These are phyloP conservation scores for Capillidium heterosporum DNA, from an alignment of 371 early-diverging fungal species.

Conservation along the genomic window DNA sequence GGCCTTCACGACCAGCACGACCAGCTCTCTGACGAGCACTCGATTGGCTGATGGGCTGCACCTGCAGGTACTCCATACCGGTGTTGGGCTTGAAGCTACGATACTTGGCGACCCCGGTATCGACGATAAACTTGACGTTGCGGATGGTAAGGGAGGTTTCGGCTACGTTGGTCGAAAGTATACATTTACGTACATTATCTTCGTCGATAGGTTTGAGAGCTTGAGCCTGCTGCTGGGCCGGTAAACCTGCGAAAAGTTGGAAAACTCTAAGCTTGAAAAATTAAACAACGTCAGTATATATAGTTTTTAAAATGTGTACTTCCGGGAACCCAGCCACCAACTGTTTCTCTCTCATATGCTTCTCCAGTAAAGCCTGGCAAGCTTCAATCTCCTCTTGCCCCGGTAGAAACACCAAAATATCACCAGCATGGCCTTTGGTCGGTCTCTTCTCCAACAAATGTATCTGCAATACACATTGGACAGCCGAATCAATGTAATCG, in stretches of 20 bases:
- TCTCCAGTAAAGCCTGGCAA: conserved; percentile 5
- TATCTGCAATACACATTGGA: conserved; percentile 72
- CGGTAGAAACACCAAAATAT: conserved; percentile 80
- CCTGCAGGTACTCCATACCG: conserved; percentile 69
- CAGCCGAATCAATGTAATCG: conserved; percentile 81
- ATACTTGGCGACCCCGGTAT: conserved; percentile 91
- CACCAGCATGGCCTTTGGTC: conserved; percentile 44
- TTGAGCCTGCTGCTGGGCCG: conserved; percentile 72
- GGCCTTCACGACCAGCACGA: conserved; percentile 81
- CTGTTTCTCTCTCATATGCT: conserved; percentile 16
- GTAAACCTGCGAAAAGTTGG: conserved; percentile 84
- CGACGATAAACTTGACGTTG: conserved; percentile 92
- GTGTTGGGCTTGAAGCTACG: conserved; percentile 86
- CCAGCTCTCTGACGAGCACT: conserved; percentile 94
- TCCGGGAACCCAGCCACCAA: conserved; percentile 4
- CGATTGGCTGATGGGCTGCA: conserved; percentile 80
- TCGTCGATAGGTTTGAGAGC: conserved; percentile 77
- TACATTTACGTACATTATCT: conserved; percentile 67
- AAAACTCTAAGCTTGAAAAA: conserved; percentile 69
- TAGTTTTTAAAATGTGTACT: conserved; percentile 61
- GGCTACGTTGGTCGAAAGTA: conserved; percentile 96
- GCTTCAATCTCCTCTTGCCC: conserved; percentile 20
- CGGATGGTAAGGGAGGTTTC: conserved; percentile 97
- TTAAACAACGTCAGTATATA: conserved; percentile 59
- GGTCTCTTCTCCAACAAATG: conserved; percentile 33